Evolutionary conservation across 768 basidiomycete genomes (phyloP).

Genomic region (Gloeopeniophorella convolvens): DNA sequence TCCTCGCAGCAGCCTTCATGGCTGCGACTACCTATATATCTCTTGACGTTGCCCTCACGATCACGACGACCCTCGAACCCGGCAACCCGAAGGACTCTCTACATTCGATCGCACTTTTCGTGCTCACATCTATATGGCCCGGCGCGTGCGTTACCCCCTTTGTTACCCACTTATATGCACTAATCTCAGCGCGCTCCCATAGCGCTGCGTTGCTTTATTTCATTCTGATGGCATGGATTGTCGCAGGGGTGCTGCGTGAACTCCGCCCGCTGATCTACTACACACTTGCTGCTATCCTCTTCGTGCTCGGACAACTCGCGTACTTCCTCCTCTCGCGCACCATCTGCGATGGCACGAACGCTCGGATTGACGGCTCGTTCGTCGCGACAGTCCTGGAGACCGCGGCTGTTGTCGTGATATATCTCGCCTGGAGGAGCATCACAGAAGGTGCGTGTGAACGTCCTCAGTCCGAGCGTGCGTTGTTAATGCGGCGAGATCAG

Average conservation of each 20-base stretch:
- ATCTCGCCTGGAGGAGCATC: constrained; percentile 79
- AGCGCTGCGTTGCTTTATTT: constrained; percentile 69
- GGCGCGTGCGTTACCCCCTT: constrained; percentile 49
- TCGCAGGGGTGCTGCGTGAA: constrained; percentile 71
- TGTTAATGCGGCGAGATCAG: constrained; percentile 20
- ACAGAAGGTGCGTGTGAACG: constrained; percentile 62
- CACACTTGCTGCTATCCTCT: constrained; percentile 63
- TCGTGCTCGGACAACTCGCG: constrained; percentile 73
- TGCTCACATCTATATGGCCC: constrained; percentile 77
- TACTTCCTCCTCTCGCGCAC: constrained; percentile 76
- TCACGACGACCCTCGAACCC: constrained; percentile 56
- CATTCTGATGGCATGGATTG: constrained; percentile 72
- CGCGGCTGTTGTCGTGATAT: constrained; percentile 58
- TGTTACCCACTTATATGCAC: background rate
- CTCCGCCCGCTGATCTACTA: constrained; percentile 75
- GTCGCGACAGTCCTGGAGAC: constrained; percentile 82
- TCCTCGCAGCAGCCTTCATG: constrained; percentile 55
- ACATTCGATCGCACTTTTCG: constrained; percentile 69
- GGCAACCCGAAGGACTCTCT: constrained; percentile 51
- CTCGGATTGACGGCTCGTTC: constrained; percentile 81
- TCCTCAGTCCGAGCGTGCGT: background rate
- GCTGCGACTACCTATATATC: constrained; percentile 75
- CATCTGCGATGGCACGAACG: constrained; percentile 62
- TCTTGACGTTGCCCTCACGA: constrained; percentile 69
- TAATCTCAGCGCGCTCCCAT: background rate